These are phyloP conservation scores for Peterozyma toletana DNA, from an alignment of 805 yeast species.

Conservation along the genomic window DNA sequence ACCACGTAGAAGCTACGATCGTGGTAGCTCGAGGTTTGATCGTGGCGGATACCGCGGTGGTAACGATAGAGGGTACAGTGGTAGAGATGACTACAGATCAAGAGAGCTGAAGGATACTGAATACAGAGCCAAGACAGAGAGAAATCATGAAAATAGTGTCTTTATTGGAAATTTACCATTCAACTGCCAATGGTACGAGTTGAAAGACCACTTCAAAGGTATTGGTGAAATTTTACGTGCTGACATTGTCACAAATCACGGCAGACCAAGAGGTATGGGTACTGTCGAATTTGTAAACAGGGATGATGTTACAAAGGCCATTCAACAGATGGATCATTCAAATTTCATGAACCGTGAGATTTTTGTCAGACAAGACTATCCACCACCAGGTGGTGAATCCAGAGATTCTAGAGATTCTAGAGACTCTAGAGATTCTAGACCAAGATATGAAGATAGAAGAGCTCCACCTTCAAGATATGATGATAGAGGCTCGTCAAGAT, in stretches of 20 bases:
- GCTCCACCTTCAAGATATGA: slow-evolving; percentile 12
- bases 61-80: slow-evolving; percentile 19
- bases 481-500: slow-evolving; percentile 11
- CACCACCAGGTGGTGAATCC: slow-evolving; percentile 52
- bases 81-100: slow-evolving; percentile 11
- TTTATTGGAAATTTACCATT: slow-evolving; percentile 73
- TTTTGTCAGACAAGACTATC: slow-evolving; percentile 86
- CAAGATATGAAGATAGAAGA: slow-evolving; percentile 12
- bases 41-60: slow-evolving; percentile 19
- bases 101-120: slow-evolving; percentile 9
- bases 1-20: slow-evolving; percentile 16
- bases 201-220: slow-evolving; percentile 50
- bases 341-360: slow-evolving; percentile 67
- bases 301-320: slow-evolving; percentile 67
- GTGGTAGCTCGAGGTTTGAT: slow-evolving; percentile 19
- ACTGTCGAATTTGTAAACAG: slow-evolving; percentile 73
- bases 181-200: slow-evolving; percentile 49
- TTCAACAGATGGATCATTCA: slow-evolving; percentile 58
- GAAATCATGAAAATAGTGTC: slow-evolving; percentile 63
- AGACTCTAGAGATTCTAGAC: slow-evolving; percentile 17
- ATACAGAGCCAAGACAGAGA: slow-evolving; percentile 31
- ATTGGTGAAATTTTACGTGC: slow-evolving; percentile 70
- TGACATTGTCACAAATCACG: slow-evolving; percentile 72
- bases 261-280: slow-evolving; percentile 85
- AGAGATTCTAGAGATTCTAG: slow-evolving; percentile 10